Base-by-base conservation (phyloP, 805 yeast genomes). In the Saturnispora mendoncae region DNA sequence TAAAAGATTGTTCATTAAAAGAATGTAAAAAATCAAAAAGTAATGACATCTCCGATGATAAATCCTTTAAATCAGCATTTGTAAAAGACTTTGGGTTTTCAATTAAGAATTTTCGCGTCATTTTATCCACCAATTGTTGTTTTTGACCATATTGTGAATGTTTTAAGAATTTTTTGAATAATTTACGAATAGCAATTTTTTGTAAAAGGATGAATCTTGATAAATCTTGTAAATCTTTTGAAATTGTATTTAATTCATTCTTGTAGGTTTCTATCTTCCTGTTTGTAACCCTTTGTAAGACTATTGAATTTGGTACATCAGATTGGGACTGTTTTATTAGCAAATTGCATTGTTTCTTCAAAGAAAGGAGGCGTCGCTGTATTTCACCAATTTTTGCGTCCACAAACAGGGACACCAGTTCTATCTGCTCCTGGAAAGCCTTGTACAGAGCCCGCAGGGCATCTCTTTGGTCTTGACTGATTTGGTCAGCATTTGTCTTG, bases 201-300 rank as follows among this genome's bases (percentile, higher is more conserved):
- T 84, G 95, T 6, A 84, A 70, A 18, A 79, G 62, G 13, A 83
- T 73, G 54, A 80, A 84, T 46, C 85, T 68, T n/a, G 84, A 69
- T 36, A 84, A 62, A 46, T 78, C 72, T 51, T 80, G 84, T 21
- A 82, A 62, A 35, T 75, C 79, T 14, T 52, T 62, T 42, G 70
- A 72, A 33, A 68, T 69, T 46, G 48, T 62, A 37, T 53, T 66
- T 54, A 63, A 66, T 53, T 65, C 76, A 39, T 51, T 53, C 56
- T 57, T 55, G 17, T 56, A 54, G 4, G 47, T 41, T 3, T 48
- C 29, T 15, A 61, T 33, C 36, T 56, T 54, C 25, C 56, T 51
- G 3, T 46, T 43, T 20, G 46, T 42, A 33, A 59, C 44, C 19
- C 57, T 47, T 34, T 47, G 44, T 4, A 51, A 42, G 10, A 50